Evolutionary conservation across 2,329 filamentous ascomycete genomes (phyloP).

Genomic region (Venturiaceae sp.): DNA sequence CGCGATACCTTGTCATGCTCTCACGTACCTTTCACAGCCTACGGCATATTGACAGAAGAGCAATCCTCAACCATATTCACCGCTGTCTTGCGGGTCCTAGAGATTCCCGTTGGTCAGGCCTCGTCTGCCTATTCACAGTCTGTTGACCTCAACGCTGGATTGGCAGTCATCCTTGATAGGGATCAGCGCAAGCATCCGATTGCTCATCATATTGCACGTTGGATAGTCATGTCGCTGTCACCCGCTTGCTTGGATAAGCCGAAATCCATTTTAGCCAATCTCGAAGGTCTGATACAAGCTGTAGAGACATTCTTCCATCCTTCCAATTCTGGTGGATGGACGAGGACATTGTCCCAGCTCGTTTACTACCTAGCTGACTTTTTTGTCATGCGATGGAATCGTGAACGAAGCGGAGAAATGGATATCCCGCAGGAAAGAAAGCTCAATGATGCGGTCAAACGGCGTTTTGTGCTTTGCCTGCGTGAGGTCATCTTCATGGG

Average conservation of each 20-base stretch:
- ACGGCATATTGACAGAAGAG: constrained; percentile 85
- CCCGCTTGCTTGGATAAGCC: constrained; percentile 68
- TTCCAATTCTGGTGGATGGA: constrained; percentile 90
- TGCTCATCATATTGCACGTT: constrained; percentile 83
- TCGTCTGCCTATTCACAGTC: constrained; percentile 78
- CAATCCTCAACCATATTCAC: constrained; percentile 93
- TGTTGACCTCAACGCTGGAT: constrained; percentile 72
- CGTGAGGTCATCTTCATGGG: constrained; percentile 97
- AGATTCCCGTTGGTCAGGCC: constrained; percentile 93
- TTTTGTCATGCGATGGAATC: constrained; percentile 96
- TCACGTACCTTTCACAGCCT: constrained; percentile 71
- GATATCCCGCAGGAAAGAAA: constrained; percentile 71
- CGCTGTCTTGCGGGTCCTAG: constrained; percentile 74
- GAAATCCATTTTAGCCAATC: constrained; percentile 69
- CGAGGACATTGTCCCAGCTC: constrained; percentile 77
- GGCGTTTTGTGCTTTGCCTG: constrained; percentile 78
- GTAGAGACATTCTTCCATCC: constrained; percentile 99
- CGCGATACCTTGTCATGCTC: constrained; percentile 69
- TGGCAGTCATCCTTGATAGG: constrained; percentile 80
- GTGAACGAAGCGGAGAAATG: constrained; percentile 86
- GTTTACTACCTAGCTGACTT: constrained; percentile 90
- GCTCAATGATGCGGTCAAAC: constrained; percentile 73
- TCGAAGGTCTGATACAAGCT: constrained; percentile 87
- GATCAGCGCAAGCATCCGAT: constrained; percentile 90
- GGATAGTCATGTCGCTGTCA: constrained; percentile 88